Conservation (phyloP, 1,139 yeast genomes). For the Petasospora rhodanensis region DNA sequence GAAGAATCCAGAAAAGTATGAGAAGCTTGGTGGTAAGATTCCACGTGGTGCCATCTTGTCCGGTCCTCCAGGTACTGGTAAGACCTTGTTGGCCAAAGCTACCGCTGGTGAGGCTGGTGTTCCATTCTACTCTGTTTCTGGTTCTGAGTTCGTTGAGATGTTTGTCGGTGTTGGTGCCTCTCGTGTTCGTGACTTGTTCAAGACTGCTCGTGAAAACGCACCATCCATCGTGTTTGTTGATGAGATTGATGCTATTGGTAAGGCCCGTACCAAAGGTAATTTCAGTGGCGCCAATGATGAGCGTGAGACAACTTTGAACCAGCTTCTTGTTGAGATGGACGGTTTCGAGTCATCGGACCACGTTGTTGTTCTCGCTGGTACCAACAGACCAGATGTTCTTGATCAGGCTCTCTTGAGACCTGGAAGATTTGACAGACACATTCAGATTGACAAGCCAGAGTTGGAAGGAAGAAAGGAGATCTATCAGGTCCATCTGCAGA, state of each 20-base stretch:
- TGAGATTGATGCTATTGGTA: slow-evolving; percentile 85
- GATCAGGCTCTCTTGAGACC: slow-evolving; percentile 79
- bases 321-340: slow-evolving; percentile 79
- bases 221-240: slow-evolving; percentile 78
- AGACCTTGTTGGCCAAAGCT: slow-evolving; percentile 74
- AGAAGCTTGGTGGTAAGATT: slow-evolving; percentile 73
- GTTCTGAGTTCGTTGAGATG: slow-evolving; percentile 79
- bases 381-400: slow-evolving; percentile 74
- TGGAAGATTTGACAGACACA: slow-evolving; percentile 79
- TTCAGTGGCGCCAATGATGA: slow-evolving; percentile 72
- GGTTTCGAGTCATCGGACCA: slow-evolving; percentile 73
- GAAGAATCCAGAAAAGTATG: slow-evolving; percentile 70
- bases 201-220: slow-evolving; percentile 75
- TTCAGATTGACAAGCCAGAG: slow-evolving; percentile 70
- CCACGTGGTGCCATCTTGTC: slow-evolving; percentile 82
- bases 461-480: slow-evolving; percentile 75
- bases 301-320: slow-evolving; percentile 75
- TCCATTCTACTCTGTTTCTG: slow-evolving; percentile 77
- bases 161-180: slow-evolving; percentile 84
- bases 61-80: slow-evolving; percentile 89
- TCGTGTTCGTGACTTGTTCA: slow-evolving; percentile 75
- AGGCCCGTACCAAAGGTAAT: slow-evolving; percentile 64
- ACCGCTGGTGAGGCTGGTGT: slow-evolving; percentile 87
- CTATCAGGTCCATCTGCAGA: slow-evolving; percentile 63
- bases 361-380: slow-evolving; percentile 79